Conservation (phyloP, 768 basidiomycete species). For the Leccinum subtestaceum region DNA sequence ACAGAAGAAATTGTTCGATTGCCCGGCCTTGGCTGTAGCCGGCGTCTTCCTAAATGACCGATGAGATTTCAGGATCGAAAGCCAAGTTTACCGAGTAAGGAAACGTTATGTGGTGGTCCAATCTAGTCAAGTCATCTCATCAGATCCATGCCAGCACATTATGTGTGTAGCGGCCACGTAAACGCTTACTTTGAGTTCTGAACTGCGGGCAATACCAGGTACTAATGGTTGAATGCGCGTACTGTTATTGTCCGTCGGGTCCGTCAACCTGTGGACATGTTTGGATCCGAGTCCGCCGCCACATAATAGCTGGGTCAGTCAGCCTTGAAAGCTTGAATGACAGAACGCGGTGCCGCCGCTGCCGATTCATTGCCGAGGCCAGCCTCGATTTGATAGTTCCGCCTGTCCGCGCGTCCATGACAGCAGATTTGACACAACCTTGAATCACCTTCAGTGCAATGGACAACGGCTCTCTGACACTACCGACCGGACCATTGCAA, state of each 20-base stretch:
- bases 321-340: not conserved
- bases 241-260: not conserved
- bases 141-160: not conserved
- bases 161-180: not conserved
- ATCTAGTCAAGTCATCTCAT: not conserved
- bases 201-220: not conserved
- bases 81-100: not conserved
- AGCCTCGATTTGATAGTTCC: not conserved
- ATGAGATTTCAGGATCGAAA: not conserved
- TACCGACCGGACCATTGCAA: not conserved
- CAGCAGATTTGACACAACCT: not conserved
- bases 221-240: not conserved
- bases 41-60: not conserved
- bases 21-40: not conserved
- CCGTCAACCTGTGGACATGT: not conserved
- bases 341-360: not conserved
- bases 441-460: not conserved
- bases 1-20: not conserved
- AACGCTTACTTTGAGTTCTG: not conserved
- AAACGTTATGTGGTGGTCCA: not conserved
- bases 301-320: not conserved
- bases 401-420: not conserved
- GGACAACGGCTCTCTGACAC: not conserved
- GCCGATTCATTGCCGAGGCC: not conserved
- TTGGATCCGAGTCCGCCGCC: not conserved